Evolutionary conservation across 345 rosid species (phyloP), one percentile per base, ranked within the genome.

Genomic region (Bruguiera sexangula): DNA sequence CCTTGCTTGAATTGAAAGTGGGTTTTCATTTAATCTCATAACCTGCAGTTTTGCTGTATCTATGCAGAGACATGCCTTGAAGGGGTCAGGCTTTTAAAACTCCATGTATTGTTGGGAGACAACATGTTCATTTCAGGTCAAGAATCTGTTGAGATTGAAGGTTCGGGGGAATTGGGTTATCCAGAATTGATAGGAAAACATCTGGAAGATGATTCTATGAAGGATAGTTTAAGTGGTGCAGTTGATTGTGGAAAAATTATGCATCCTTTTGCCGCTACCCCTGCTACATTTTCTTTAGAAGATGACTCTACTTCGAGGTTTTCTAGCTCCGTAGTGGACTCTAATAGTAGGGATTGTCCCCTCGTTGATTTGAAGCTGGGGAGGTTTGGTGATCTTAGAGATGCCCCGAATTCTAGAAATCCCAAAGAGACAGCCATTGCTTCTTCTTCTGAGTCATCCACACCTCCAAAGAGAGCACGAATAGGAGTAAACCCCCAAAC

Each of bases 341-440:
- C 82, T 16, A 72, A 73, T 18, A 69, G 75, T 55, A 71, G 72
- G 27, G 88, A 79, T 74, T 82, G 81, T 57, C 66, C 82, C 22
- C 73, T 84, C 53, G 76, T 89, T 68, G 98, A 92, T 85, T 83
- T 92, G 71, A 85, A 87, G 68, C 69, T 92, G 43, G 89, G 92
- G 62, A 85, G 91, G 69, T 79, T 87, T 79, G 72, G 61, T 65
- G 86, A 85, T 75, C 70, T 68, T 22, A 74, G 72, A 64, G 83
- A 82, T 73, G 74, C 18, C 24, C 78, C 67, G 51, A 43, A 67
- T 54, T 62, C 58, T 3, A 55, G 62, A 27, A 52, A 26, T 62
- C 60, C 62, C 6, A 66, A 73, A 36, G 66, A 43, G n/a, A 32
- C 65, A 55, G 18, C 65, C 27, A 19, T 64, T 43, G 30, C 51